A percentile compares a stretch with the other conserved stretches of the same genome.
phyloP scores from a whole-genome alignment of 805 yeast species.

The Lipomyces starkeyi region DNA sequence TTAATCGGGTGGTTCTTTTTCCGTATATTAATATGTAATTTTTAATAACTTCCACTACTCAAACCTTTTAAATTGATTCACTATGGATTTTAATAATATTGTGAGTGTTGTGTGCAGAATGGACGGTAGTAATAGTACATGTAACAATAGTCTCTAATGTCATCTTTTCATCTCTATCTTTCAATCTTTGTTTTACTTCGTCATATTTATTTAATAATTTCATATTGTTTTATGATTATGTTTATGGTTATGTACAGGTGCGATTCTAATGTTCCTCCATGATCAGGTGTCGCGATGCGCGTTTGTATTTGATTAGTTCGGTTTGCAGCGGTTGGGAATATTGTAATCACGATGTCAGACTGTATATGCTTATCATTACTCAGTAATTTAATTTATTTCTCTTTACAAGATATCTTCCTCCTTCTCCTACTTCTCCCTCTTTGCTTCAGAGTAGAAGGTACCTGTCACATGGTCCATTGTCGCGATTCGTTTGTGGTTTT shows the following conservation, averaged over 20 bases:
- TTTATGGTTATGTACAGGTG: neutral
- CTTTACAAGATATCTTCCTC: neutral
- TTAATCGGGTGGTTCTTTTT: neutral
- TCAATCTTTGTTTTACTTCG: neutral
- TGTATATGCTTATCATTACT: neutral
- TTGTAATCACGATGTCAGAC: neutral
- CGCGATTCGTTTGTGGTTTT: too few relatives aligned
- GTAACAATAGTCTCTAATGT: slow-evolving; percentile 5
- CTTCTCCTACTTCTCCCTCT: too few relatives aligned
- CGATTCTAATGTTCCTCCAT: too few relatives aligned
- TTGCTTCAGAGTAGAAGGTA: too few relatives aligned
- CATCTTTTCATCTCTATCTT: neutral
- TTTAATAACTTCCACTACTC: slow-evolving; percentile 3
- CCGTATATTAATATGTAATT: slow-evolving; percentile 9
- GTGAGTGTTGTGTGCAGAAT: neutral
- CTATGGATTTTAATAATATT: neutral
- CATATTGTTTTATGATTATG: neutral
- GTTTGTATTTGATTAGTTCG: neutral
- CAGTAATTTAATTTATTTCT: neutral
- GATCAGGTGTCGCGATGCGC: too few relatives aligned
- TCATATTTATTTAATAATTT: neutral
- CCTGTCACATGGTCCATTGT: too few relatives aligned
- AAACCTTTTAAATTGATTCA: neutral
- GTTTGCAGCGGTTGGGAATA: neutral
- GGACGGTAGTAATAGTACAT: neutral